Conservation (phyloP, 345 rosid species). For the Populus alba region DNA sequence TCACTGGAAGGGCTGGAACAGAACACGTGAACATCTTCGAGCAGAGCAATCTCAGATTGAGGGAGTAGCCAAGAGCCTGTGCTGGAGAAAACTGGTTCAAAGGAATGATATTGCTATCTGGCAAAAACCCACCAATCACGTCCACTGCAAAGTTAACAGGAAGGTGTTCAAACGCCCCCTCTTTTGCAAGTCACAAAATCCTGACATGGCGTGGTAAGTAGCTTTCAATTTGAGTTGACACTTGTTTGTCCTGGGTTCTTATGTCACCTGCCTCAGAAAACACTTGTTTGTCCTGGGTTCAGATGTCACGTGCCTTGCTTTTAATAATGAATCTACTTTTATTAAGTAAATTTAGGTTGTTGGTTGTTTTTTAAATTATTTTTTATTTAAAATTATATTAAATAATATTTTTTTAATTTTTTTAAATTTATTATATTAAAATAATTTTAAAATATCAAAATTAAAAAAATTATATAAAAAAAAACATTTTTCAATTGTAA, state of each 20-base stretch:
- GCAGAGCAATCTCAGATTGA: constrained; percentile 63
- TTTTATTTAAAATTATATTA: too few species aligned
- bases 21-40: constrained; percentile 55
- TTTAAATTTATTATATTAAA: too few species aligned
- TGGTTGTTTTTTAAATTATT: too few species aligned
- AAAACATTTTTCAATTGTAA: too few species aligned
- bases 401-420: too few species aligned
- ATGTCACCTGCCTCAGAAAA: neutral
- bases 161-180: constrained; percentile 52
- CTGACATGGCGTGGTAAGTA: constrained; percentile 77
- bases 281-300: neutral
- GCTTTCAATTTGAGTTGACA: neutral
- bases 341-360: too few species aligned
- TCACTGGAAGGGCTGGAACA: constrained; percentile 81
- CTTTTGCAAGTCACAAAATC: constrained; percentile 64
- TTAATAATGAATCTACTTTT: too few species aligned
- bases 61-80: constrained; percentile 56
- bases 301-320: neutral
- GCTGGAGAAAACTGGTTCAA: constrained; percentile 80
- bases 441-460: too few species aligned
- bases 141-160: constrained; percentile 59
- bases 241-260: neutral
- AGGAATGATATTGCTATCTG: constrained; percentile 72
- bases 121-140: constrained; percentile 85
- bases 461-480: too few species aligned